Percentiles rank a stretch among this genome's conserved stretches.
Evolutionary conservation across 2,329 filamentous ascomycete species (phyloP).

Genomic region (Orbilia blumenaviensis): DNA sequence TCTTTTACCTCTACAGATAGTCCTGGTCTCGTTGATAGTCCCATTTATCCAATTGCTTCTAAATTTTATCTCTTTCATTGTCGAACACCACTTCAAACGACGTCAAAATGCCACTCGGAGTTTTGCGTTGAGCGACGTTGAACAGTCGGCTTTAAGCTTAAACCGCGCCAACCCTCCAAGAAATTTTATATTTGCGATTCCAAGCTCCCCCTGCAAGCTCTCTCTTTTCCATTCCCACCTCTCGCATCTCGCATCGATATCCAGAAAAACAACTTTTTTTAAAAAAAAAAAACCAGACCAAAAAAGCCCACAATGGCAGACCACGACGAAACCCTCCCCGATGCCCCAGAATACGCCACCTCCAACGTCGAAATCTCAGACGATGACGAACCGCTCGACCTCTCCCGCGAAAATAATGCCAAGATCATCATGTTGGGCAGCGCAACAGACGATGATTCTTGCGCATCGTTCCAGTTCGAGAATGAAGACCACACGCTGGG

Average conservation of each 20-base stretch:
- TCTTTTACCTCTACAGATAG: neutral
- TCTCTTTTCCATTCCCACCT: neutral
- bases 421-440: conserved; percentile 70
- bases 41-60: neutral
- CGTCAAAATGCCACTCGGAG: conserved; percentile 1
- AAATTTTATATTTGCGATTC: conserved; percentile 28
- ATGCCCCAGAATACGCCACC: conserved; percentile 47
- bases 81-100: no score
- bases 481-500: conserved; percentile 95
- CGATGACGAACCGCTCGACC: conserved; percentile 48
- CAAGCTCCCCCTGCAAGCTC: conserved; percentile 9
- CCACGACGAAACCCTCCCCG: conserved; percentile 47
- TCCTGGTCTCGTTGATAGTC: neutral
- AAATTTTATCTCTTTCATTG: neutral
- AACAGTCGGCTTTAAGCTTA: conserved; percentile 6
- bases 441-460: conserved; percentile 73
- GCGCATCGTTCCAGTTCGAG: conserved; percentile 93
- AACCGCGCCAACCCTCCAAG: conserved; percentile 16
- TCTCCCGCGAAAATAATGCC: conserved; percentile 48
- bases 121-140: conserved; percentile 4
- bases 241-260: neutral
- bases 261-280: no score
- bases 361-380: conserved; percentile 40
- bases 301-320: conserved; percentile 37
- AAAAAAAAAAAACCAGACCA: neutral